Conservation (phyloP, 2,329 filamentous ascomycete genomes). For the Lasiodiplodia sp. region DNA sequence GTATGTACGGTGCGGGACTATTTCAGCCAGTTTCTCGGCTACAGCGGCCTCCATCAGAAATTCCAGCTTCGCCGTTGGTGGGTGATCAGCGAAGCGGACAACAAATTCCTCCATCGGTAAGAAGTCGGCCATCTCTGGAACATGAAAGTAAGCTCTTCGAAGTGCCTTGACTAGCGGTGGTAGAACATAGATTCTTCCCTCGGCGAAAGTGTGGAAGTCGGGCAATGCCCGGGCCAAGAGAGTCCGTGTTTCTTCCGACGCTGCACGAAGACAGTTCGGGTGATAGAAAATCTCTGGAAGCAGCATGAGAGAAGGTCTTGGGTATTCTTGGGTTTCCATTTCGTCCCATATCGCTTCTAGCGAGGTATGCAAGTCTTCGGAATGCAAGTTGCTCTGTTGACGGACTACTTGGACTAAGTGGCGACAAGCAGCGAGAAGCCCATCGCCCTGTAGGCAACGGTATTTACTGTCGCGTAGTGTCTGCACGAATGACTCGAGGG, state of each 20-base stretch:
- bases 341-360: conserved; percentile 55
- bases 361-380: conserved; percentile 35
- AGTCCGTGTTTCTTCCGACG: conserved; percentile 20
- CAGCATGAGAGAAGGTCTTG: conserved; percentile 47
- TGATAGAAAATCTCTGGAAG: conserved; percentile 50
- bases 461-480: conserved; percentile 40
- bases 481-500: conserved; percentile 38
- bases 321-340: conserved; percentile 57
- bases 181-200: conserved; percentile 46
- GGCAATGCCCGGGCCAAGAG: conserved; percentile 39
- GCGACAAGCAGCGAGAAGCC: conserved; percentile 40
- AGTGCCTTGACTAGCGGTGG: conserved; percentile 41
- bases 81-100: conserved; percentile 48
- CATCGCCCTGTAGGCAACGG: conserved; percentile 40
- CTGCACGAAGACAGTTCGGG: conserved; percentile 37
- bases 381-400: conserved; percentile 4
- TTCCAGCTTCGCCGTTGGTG: conserved; percentile 53
- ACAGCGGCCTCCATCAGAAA: conserved; percentile 55
- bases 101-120: conserved; percentile 51
- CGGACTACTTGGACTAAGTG: conserved; percentile 36
- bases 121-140: conserved; percentile 40
- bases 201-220: conserved; percentile 40
- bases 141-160: conserved; percentile 40
- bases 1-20: conserved; percentile 46
- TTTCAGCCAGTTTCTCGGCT: conserved; percentile 42